Base-by-base conservation (phyloP, 352 stramenopile genomes). In the Phytopythium ostracodes region DNA sequence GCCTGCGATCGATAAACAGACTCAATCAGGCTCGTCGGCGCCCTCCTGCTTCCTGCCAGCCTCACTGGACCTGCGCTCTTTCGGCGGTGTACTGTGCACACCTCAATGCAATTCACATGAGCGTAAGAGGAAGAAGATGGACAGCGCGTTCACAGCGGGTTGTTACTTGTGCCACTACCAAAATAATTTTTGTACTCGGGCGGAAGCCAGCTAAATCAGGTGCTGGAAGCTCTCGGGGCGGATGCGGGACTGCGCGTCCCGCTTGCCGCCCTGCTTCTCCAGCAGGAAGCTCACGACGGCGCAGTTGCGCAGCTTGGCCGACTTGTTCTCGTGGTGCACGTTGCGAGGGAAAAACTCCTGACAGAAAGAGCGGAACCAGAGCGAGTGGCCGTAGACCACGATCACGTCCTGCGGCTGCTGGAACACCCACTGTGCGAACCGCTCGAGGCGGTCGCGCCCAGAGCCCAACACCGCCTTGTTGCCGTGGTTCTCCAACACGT, bases 291-390 rank as follows among this genome's bases (percentile, higher is more conserved):
- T 82, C 36, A 91, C 81, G 14, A 95, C 77, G 6, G 70, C 87
- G 58, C 85, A 94, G 65, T 96, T 96, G 36, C 58, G 63, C 51
- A 96, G 74, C 56, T 96, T 96, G 25, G 65, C 63, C 25, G 40
- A 72, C 60, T 89, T 92, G 40, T 72, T 70, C 7, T 74, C 67
- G 51, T 89, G 75, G 8, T 66, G 17, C 0, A 74, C 35, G 22
- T 73, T 53, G 4, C 24, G n/a, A 12, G 83, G 80, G 29, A 96
- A 79, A 53, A 88, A 96, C 59, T 89, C 84, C 15, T 78, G 79
- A 61, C 82, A 95, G 57, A 96, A 96, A 14, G 82, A 81, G 1
- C 81, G 78, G 55, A 95, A 91, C 85, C 88, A 96, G 43, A 92
- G 71, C 64, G 87, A 96, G 69, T 96, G 88, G 33, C 88, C 88